Percentiles rank a stretch among this genome's conserved stretches.
Conservation (phyloP, 2,329 filamentous ascomycete genomes). For the Fusarium napiforme region DNA sequence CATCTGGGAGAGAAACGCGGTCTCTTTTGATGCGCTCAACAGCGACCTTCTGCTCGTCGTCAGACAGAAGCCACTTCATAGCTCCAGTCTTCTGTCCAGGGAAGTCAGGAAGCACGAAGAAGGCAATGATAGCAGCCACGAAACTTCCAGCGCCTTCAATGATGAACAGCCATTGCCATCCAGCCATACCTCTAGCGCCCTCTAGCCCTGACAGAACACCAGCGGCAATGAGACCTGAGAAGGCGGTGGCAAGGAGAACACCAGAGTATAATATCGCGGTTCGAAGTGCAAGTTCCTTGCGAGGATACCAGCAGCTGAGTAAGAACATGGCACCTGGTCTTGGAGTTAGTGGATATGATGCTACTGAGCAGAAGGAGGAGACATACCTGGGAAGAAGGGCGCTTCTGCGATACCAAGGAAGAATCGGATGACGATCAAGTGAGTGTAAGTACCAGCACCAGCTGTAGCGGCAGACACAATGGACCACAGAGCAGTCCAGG, state of each 20-base stretch:
- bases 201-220: slow-evolving; percentile 37
- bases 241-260: slow-evolving; percentile 37
- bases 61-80: slow-evolving; percentile 39
- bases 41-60: slow-evolving; percentile 40
- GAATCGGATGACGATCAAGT: slow-evolving; percentile 30
- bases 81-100: slow-evolving; percentile 40
- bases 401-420: slow-evolving; percentile 41
- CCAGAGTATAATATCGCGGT: slow-evolving; percentile 41
- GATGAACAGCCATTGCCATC: slow-evolving; percentile 57
- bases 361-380: rapidly evolving
- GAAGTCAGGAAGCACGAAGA: slow-evolving; percentile 40
- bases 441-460: slow-evolving; percentile 15
- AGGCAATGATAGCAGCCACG: slow-evolving; percentile 24
- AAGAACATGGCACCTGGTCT: neutral
- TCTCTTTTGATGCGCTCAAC: slow-evolving; percentile 39
- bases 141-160: slow-evolving; percentile 47
- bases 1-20: slow-evolving; percentile 38
- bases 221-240: slow-evolving; percentile 42
- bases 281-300: slow-evolving; percentile 42
- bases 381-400: slow-evolving; percentile 31
- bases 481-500: slow-evolving; percentile 38
- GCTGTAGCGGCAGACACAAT: slow-evolving; percentile 36
- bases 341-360: neutral
- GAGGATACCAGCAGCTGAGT: slow-evolving; percentile 39
- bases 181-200: slow-evolving; percentile 45